Percentiles rank a stretch among this genome's conserved stretches.
Conservation (phyloP, 2,329 filamentous ascomycete species). For the Ophiostoma quercus region DNA sequence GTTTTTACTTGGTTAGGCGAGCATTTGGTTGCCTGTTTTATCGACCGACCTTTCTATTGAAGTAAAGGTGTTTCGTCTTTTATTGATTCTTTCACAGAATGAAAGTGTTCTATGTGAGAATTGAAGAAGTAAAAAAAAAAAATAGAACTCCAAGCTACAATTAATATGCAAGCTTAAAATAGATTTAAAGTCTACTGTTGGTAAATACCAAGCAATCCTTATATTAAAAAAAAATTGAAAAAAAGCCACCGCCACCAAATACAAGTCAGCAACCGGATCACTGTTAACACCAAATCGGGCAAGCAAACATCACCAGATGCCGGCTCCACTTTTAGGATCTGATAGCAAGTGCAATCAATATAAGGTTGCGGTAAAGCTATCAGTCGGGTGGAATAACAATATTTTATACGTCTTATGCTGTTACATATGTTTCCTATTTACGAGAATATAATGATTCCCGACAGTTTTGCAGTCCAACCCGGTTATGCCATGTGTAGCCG, state of each 20-base stretch:
- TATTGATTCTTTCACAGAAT: too few species aligned
- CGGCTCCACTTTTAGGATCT: neutral
- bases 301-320: neutral
- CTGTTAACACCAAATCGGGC: neutral
- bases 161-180: too few species aligned
- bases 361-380: neutral
- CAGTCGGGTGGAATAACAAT: neutral
- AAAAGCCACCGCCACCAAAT: neutral
- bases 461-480: too few species aligned
- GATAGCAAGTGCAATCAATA: neutral
- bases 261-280: neutral
- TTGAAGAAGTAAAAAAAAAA: too few species aligned
- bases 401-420: neutral
- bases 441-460: too few species aligned
- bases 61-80: too few species aligned
- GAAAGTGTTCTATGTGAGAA: too few species aligned
- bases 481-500: neutral
- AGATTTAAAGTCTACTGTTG: too few species aligned
- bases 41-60: too few species aligned
- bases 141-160: too few species aligned
- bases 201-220: too few species aligned
- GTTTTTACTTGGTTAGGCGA: neutral
- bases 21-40: too few species aligned
- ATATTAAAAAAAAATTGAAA: neutral
- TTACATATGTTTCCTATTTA: neutral